Conservation (phyloP, 2,329 filamentous ascomycete species). For the Zarea fungicola region DNA sequence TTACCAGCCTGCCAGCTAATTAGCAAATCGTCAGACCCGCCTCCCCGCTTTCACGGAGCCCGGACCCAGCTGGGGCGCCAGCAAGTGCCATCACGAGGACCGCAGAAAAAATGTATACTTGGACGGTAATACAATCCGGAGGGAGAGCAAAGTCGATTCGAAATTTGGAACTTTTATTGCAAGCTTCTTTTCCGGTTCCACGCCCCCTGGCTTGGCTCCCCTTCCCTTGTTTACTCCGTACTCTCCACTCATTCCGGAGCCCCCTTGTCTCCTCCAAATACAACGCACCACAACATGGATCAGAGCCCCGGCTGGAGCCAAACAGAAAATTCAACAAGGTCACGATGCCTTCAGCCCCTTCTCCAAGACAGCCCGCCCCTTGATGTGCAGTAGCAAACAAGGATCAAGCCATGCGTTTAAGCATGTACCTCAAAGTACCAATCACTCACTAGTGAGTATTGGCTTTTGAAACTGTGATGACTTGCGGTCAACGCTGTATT, state of each 20-base stretch:
- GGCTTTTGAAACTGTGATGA: no score
- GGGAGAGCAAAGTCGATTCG: background rate
- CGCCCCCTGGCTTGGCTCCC: no score
- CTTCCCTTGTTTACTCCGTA: background rate
- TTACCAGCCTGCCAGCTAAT: no score
- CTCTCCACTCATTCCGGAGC: no score
- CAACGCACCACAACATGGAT: background rate
- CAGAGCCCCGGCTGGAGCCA: background rate
- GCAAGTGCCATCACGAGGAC: slow-evolving; percentile 25
- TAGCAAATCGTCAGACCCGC: background rate
- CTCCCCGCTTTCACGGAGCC: slow-evolving; percentile 11
- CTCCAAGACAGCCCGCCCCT: no score
- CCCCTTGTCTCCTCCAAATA: no score
- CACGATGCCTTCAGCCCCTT: slow-evolving; percentile 13
- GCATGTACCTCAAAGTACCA: no score
- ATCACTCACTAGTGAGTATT: no score
- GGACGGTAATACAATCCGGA: background rate
- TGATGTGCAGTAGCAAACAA: background rate
- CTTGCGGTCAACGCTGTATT: background rate
- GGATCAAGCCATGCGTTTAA: background rate
- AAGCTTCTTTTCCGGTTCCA: background rate
- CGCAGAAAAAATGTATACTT: slow-evolving; percentile 20
- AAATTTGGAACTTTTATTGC: background rate
- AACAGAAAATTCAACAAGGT: slow-evolving; percentile 12
- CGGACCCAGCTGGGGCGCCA: slow-evolving; percentile 14